Evolutionary conservation across 225 moss, liverwort and hornwort species (phyloP).

Genomic region (Straminergon stramineum): DNA sequence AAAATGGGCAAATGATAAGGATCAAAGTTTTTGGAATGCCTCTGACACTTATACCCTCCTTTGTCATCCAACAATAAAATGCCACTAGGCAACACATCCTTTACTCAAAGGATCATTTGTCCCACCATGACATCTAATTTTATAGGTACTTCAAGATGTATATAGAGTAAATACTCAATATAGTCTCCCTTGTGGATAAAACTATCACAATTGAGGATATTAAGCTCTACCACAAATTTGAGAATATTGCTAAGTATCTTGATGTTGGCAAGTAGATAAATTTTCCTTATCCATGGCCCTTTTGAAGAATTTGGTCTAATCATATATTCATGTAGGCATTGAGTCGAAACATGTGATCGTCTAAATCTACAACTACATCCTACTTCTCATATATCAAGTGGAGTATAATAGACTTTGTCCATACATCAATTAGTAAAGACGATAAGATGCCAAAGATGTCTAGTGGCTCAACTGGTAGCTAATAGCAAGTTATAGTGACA

Average conservation of each 20-base stretch:
- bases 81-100: rapidly evolving
- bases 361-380: background rate
- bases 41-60: rapidly evolving
- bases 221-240: background rate
- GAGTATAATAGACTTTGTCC: background rate
- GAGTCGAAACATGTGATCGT: background rate
- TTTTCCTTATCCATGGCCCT: background rate
- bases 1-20: background rate
- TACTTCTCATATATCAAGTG: rapidly evolving
- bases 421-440: background rate
- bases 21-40: background rate
- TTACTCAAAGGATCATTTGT: background rate
- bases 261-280: background rate
- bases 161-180: no score
- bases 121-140: background rate
- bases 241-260: background rate
- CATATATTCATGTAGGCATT: background rate
- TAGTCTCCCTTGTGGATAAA: background rate
- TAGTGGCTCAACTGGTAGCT: background rate
- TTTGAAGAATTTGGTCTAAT: background rate
- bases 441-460: background rate
- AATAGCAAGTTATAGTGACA: background rate
- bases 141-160: background rate
- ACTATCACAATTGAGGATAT: background rate
- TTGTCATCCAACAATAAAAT: background rate